These are phyloP conservation scores for Ophiostoma sp. DNA, from an alignment of 2,329 filamentous ascomycete genomes.

Conservation along the genomic window DNA sequence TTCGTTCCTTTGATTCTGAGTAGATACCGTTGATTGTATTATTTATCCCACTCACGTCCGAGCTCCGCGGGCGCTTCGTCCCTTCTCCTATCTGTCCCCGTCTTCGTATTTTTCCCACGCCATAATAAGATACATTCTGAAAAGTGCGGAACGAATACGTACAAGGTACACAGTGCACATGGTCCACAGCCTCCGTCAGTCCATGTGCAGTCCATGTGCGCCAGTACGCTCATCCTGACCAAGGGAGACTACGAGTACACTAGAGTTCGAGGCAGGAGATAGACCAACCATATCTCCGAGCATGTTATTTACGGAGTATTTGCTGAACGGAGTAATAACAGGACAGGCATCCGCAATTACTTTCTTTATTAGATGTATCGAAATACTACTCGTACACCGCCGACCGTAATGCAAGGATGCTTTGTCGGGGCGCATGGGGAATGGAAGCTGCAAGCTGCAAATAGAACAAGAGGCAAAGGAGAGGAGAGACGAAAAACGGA, in stretches of 20 bases:
- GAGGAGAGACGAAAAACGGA: not conserved
- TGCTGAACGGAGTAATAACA: too few relatives aligned
- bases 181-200: not conserved
- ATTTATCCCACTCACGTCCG: not conserved
- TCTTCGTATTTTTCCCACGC: not conserved
- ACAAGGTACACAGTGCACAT: not conserved
- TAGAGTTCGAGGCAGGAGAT: too few relatives aligned
- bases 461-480: not conserved
- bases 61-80: not conserved
- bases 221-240: not conserved
- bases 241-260: too few relatives aligned
- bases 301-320: too few relatives aligned
- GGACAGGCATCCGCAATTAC: not conserved
- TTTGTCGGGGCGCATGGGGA: not conserved
- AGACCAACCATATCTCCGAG: not conserved
- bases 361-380: not conserved
- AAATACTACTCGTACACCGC: not conserved
- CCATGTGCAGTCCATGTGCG: not conserved
- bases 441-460: not conserved
- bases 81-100: not conserved
- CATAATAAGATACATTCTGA: too few relatives aligned
- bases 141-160: too few relatives aligned
- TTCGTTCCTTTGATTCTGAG: not conserved
- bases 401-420: not conserved
- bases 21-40: not conserved